phyloP scores from a whole-genome alignment of 257 asterid genomes.

The Thymus quinquecostatus region DNA sequence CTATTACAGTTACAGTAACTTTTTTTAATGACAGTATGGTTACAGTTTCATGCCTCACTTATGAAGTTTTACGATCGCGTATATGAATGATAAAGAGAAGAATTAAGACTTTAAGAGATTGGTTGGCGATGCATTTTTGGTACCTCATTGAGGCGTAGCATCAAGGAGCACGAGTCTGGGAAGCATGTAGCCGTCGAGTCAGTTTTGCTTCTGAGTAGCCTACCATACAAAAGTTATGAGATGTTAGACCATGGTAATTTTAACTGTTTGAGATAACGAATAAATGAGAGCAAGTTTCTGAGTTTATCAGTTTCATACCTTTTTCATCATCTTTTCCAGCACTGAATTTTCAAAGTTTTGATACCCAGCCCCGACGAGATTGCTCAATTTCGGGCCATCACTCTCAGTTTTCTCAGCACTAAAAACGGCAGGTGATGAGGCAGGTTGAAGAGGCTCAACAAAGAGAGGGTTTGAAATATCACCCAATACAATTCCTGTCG shows the following conservation, averaged over 20 bases:
- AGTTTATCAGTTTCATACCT: slow-evolving; percentile 45
- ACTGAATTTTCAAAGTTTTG: slow-evolving; percentile 76
- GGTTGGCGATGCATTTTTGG: neutral
- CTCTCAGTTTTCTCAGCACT: slow-evolving; percentile 44
- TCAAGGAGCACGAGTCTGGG: neutral
- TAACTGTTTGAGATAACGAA: neutral
- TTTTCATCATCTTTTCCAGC: slow-evolving; percentile 68
- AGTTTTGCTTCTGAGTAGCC: slow-evolving; percentile 44
- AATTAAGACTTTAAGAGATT: too few species aligned
- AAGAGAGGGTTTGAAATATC: slow-evolving; percentile 82
- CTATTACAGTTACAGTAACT: too few species aligned
- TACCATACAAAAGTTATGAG: neutral
- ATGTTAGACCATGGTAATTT: neutral
- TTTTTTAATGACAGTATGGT: too few species aligned
- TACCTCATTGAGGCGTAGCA: neutral
- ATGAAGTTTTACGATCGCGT: too few species aligned
- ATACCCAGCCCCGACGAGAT: slow-evolving; percentile 70
- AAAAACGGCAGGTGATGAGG: slow-evolving; percentile 45
- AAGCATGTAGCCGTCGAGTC: slow-evolving; percentile 15
- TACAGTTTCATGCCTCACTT: too few species aligned
- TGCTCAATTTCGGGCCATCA: slow-evolving; percentile 48
- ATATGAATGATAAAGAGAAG: too few species aligned
- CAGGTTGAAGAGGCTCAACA: slow-evolving; percentile 67
- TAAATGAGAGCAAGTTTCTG: neutral
- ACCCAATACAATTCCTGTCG: slow-evolving; percentile 65